Conservation (phyloP, 2,329 filamentous ascomycete species). For the Scytalidium lignicola region DNA sequence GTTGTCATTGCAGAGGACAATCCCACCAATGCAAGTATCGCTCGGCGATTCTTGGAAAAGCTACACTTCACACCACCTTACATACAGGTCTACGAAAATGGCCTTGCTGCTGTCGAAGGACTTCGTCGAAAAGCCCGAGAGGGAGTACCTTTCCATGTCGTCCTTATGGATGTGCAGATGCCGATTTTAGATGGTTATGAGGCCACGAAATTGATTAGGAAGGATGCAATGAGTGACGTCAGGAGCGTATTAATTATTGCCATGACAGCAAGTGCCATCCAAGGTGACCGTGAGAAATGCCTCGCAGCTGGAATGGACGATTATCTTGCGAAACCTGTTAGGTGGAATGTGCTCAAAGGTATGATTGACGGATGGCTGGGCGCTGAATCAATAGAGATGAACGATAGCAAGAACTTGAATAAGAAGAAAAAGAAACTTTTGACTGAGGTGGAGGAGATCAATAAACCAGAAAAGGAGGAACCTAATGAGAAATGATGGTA, state of each 20-base stretch:
- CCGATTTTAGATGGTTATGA: slow-evolving; percentile 47
- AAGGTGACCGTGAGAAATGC: slow-evolving; percentile 42
- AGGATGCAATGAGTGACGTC: slow-evolving; percentile 27
- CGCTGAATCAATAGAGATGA: not conserved
- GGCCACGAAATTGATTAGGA: slow-evolving; percentile 35
- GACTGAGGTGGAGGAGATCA: not conserved
- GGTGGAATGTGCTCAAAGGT: not conserved
- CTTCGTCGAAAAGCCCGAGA: slow-evolving; percentile 18
- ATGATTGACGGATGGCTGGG: not conserved
- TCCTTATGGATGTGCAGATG: slow-evolving; percentile 46
- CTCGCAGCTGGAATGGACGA: slow-evolving; percentile 46
- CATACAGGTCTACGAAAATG: not conserved
- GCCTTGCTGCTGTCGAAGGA: not conserved
- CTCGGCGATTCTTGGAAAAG: slow-evolving; percentile 18
- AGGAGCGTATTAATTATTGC: slow-evolving; percentile 42
- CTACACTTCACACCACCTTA: slow-evolving; percentile 18
- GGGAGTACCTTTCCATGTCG: slow-evolving; percentile 19
- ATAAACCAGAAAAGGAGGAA: not conserved
- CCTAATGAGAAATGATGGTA: not conserved
- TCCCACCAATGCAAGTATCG: slow-evolving; percentile 21
- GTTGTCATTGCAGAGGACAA: not conserved
- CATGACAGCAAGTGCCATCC: slow-evolving; percentile 44
- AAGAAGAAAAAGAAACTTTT: not conserved
- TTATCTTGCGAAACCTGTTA: slow-evolving; percentile 47
- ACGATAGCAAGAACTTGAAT: not conserved